A percentile compares a stretch with the other conserved stretches of the same genome.
Conservation (phyloP, 257 asterid genomes). For the Salvia miltiorrhiza region DNA sequence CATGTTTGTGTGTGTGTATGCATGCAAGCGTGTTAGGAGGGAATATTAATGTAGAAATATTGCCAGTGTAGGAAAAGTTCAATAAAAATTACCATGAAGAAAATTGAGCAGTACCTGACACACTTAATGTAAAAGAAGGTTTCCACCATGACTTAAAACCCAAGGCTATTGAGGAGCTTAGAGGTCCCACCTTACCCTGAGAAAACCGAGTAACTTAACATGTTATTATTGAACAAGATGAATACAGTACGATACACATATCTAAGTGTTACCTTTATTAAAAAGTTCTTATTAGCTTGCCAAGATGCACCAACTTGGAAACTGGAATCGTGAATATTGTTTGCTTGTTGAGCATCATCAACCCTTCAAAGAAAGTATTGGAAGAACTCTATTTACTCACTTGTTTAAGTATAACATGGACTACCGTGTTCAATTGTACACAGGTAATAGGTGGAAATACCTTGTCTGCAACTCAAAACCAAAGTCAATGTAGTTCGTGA, state of each 20-base stretch:
- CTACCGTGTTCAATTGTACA: not conserved
- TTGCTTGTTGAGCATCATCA: constrained; percentile 46
- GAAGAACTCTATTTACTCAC: not conserved
- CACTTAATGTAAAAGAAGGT: constrained; percentile 78
- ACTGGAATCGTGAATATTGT: constrained; percentile 61
- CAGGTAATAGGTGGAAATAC: constrained; percentile 35
- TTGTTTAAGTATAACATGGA: constrained; percentile 13
- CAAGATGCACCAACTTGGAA: constrained; percentile 95
- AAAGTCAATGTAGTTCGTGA: constrained; percentile 87
- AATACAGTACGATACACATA: not conserved
- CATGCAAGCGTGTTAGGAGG: not conserved
- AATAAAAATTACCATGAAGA: not conserved
- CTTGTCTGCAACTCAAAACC: constrained; percentile 90
- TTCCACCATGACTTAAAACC: constrained; percentile 99
- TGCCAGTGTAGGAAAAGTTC: not conserved
- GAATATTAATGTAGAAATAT: not conserved
- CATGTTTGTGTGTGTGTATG: not conserved
- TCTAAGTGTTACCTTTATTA: constrained; percentile 58
- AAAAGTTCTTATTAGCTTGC: constrained; percentile 90
- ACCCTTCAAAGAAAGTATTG: constrained; percentile 39
- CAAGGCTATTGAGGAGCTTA: constrained; percentile 73
- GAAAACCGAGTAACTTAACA: constrained; percentile 12
- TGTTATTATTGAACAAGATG: not conserved
- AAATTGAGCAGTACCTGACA: constrained; percentile 56
- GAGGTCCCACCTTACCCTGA: constrained; percentile 90